Evolutionary conservation across 208 protist species (phyloP).

Genomic region (Crithidia thermophila): DNA sequence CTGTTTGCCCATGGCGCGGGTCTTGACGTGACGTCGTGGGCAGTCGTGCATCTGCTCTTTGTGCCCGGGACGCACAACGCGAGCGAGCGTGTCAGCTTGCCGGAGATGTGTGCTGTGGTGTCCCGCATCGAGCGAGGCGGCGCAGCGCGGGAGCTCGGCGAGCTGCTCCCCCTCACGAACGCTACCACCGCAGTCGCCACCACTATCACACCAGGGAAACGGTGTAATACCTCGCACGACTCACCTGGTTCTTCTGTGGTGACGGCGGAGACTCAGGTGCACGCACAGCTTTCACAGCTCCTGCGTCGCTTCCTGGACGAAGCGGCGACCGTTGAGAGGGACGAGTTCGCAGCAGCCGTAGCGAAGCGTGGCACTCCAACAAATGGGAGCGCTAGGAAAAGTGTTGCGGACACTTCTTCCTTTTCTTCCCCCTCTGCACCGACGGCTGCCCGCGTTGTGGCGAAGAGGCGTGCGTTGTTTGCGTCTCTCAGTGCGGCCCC

Average conservation of each 20-base stretch:
- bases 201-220: not conserved
- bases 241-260: too few species aligned
- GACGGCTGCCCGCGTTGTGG: not conserved
- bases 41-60: conserved; percentile 34
- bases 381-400: too few species aligned
- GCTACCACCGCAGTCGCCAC: not conserved
- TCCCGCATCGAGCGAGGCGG: conserved; percentile 19
- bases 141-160: conserved; percentile 17
- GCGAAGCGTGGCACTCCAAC: too few species aligned
- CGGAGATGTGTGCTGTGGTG: conserved; percentile 29
- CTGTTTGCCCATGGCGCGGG: conserved; percentile 47
- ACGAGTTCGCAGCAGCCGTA: too few species aligned
- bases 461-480: not conserved
- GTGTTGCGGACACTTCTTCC: too few species aligned
- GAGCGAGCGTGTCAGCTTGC: conserved; percentile 6
- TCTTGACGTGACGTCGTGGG: conserved; percentile 34
- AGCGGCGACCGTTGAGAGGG: not conserved
- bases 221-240: too few species aligned
- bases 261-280: not conserved
- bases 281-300: conserved; percentile 8
- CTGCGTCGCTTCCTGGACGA: conserved; percentile 21
- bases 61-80: not conserved
- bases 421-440: too few species aligned
- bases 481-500: not conserved
- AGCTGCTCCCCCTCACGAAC: not conserved